Evolutionary conservation across 2,329 filamentous ascomycete genomes (phyloP).

Genomic region (Aspergillus sp.): DNA sequence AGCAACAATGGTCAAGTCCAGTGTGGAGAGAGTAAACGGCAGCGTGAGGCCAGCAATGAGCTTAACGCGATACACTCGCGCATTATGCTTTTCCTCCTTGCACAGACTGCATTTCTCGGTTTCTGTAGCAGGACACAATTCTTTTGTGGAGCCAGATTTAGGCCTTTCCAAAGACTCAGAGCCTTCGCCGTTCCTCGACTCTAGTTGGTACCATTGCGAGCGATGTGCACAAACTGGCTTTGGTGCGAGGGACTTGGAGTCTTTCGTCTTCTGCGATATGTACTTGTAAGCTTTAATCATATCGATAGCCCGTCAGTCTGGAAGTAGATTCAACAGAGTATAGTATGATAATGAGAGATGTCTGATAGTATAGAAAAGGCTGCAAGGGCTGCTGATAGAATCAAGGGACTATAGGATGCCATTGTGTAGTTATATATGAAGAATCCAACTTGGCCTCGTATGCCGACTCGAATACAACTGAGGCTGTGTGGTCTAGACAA

Average conservation of each 20-base stretch:
- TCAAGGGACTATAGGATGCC: not conserved
- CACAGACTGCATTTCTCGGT: conserved; percentile 22
- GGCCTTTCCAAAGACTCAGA: not conserved
- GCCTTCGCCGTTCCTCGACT: not conserved
- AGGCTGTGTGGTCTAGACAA: not conserved
- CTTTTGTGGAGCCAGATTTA: not conserved
- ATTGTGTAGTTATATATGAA: not conserved
- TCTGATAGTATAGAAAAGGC: not conserved
- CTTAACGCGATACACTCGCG: conserved; percentile 57
- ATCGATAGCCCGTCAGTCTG: not conserved
- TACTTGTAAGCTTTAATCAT: conserved; percentile 5
- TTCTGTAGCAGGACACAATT: not conserved
- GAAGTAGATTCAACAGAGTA: not conserved
- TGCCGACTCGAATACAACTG: not conserved
- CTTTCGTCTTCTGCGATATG: not conserved
- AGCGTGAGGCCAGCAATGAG: conserved; percentile 60
- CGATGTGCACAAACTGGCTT: conserved; percentile 13
- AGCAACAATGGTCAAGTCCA: conserved; percentile 67
- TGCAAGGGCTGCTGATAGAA: not conserved
- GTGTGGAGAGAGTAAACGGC: conserved; percentile 62
- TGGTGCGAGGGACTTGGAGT: not conserved
- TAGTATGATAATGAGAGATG: not conserved
- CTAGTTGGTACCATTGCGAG: not conserved
- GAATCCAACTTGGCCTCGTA: not conserved
- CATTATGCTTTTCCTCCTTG: conserved; percentile 35